Evolutionary conservation across 805 yeast species (phyloP).

Genomic region (Metschnikowia matae): DNA sequence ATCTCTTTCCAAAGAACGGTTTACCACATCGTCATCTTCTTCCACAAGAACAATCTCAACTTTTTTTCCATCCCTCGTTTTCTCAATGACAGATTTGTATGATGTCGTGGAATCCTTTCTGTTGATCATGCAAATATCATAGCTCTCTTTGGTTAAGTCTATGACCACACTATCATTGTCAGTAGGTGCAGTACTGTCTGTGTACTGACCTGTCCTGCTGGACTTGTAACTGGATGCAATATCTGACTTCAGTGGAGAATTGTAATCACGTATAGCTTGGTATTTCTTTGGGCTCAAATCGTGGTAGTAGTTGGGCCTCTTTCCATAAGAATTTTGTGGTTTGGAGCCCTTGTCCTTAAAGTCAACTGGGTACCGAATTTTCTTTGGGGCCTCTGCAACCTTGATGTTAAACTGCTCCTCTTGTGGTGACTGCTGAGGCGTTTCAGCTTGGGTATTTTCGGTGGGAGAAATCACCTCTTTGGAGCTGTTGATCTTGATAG

Average conservation of each 20-base stretch:
- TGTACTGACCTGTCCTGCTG: conserved; percentile 25
- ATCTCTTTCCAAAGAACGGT: conserved; percentile 19
- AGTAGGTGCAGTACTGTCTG: conserved; percentile 25
- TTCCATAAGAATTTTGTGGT: not conserved
- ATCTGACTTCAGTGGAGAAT: conserved; percentile 9
- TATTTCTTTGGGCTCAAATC: not conserved
- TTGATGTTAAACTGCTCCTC: conserved; percentile 17
- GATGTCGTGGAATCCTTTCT: conserved; percentile 34
- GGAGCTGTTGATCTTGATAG: conserved; percentile 4
- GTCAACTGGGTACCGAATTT: conserved; percentile 37
- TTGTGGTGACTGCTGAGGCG: not conserved
- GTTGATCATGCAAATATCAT: conserved; percentile 35
- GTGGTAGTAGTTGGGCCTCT: not conserved
- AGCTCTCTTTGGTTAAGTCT: conserved; percentile 39
- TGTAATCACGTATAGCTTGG: not conserved
- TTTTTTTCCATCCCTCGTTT: conserved; percentile 32
- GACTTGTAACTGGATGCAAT: conserved; percentile 29
- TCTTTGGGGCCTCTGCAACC: conserved; percentile 38
- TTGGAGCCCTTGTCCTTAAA: conserved; percentile 21
- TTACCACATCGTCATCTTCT: conserved; percentile 28
- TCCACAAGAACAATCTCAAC: conserved; percentile 44
- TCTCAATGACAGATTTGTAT: conserved; percentile 39
- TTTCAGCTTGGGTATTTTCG: not conserved
- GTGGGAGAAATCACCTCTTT: not conserved
- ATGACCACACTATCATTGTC: conserved; percentile 39